Evolutionary conservation across 1,139 yeast species (phyloP), one percentile per base, ranked within the genome.

Genomic region (Yamadazyma taylorii): DNA sequence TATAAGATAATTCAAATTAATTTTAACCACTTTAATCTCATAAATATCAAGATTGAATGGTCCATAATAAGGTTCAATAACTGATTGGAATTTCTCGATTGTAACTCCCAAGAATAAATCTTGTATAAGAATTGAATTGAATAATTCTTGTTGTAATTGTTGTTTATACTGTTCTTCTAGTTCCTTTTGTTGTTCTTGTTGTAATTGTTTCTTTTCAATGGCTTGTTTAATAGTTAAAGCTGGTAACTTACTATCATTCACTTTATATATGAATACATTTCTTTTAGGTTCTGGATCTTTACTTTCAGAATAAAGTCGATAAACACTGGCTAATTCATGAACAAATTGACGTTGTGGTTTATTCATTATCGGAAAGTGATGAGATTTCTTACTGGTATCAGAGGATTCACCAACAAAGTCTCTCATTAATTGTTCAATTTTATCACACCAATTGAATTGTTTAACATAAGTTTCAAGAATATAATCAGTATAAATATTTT

Each of bases 261-360:
- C 61, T 8, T 69, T 52, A 39, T 75, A 77, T 11, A 88, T 69
- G 43, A 77, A 82, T 0, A 87, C 90, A 11, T 83, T 77, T 45
- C 96, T 61, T 39, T 78, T 71, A 0, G 96, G 96, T 46, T 87
- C 96, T 2, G 76, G 76, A 55, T 87, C 96, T 48, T 85, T 90
- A 1, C 92, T 78, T 51, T 85, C 89, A 0, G 85, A 69, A 50
- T 77, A 79, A 12, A 88, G 53, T 7, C 72, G 67, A 54, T 69
- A 87, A 0, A 77, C 60, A 24, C 69, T 75, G 0, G 90, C 83
- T 32, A 89, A 55, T 40, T 79, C 79, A 51, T 82, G 92, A 14
- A 89, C 63, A 53, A 87, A 87, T 47, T 69, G 70, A 34, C 96
- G 70, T 55, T 87, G 92, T 7, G 80, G 75, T 8, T 69, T 56